Base-by-base conservation (phyloP, 257 asterid genomes). In the Scutellaria galericulata region DNA sequence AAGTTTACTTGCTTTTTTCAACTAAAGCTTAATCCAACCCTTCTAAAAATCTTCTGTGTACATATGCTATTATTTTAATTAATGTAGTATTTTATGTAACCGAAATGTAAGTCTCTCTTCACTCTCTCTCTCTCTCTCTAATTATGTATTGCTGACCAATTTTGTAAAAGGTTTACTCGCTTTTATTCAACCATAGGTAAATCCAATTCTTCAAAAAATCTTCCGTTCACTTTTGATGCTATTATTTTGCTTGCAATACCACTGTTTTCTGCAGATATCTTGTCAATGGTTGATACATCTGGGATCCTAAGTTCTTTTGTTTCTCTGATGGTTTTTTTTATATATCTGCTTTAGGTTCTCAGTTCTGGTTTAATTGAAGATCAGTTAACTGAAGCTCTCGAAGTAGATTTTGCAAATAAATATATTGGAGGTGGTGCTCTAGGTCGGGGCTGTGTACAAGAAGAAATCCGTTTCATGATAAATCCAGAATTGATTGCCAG, bases 381-480 rank as follows among this genome's bases (percentile, higher is more conserved):
- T 83, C 96, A 86, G 39, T 15, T 78, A 37, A 44, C 45, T 42
- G 96, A 89, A 76, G 94, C 90, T 66, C 83, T 93, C 66, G 97
- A 91, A 81, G 96, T 91, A 64, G 98, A 93, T 82, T 93, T 93
- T 63, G 98, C 98, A 40, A 93, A 91, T 76, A 86, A 83, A 76
- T 85, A 78, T 80, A 71, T 93, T 9, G 98, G 98, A 50, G 98
- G 98, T 78, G 98, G 98, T 57, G 95, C 92, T 75, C 96, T 93
- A 9, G 13, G 45, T 58, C 76, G 82, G 50, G 98, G 98, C 70
- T 91, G 97, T 81, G 90, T 93, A 54, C 98, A 93, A 87, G 98
- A 93, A 80, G 98, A 93, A 84, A 93, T 93, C 59, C 96, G 96
- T 64, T 91, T 91, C 86, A 88, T 93, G 98, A 88, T 91, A 81